A percentile compares a stretch with the other conserved stretches of the same genome.
Evolutionary conservation across 176 grass and related monocot species (phyloP).

Genomic region (Bolboschoenus planiculmis): DNA sequence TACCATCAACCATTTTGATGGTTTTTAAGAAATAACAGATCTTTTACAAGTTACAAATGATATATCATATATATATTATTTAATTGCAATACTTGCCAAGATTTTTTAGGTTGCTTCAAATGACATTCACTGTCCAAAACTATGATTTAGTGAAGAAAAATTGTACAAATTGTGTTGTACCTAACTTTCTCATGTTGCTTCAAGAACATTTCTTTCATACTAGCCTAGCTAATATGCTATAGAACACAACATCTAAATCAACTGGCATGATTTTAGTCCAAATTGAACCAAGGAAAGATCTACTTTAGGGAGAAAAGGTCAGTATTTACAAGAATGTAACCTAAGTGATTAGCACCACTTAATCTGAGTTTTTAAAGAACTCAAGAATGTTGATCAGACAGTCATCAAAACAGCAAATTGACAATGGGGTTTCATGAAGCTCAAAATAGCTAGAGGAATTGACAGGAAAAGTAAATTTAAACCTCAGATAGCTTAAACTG

Average conservation of each 20-base stretch:
- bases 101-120: not conserved
- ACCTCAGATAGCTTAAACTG: slow-evolving; percentile 71
- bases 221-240: not conserved
- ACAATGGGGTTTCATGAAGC: not conserved
- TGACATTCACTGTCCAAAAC: too few relatives aligned
- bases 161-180: too few relatives aligned
- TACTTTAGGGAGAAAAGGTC: not conserved
- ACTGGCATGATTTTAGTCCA: not conserved
- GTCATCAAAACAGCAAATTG: not conserved
- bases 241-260: not conserved
- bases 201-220: not conserved
- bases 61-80: not conserved
- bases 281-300: not conserved
- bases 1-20: not conserved
- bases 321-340: not conserved
- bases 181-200: too few relatives aligned
- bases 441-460: not conserved
- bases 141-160: too few relatives aligned
- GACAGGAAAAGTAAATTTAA: not conserved
- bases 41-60: not conserved
- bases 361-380: not conserved
- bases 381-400: not conserved
- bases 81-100: not conserved
- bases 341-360: not conserved
- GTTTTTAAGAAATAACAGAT: not conserved